These are phyloP conservation scores for Ceratobasidium sp. DNA, from an alignment of 1,284 basidiomycete genomes.

Conservation along the genomic window DNA sequence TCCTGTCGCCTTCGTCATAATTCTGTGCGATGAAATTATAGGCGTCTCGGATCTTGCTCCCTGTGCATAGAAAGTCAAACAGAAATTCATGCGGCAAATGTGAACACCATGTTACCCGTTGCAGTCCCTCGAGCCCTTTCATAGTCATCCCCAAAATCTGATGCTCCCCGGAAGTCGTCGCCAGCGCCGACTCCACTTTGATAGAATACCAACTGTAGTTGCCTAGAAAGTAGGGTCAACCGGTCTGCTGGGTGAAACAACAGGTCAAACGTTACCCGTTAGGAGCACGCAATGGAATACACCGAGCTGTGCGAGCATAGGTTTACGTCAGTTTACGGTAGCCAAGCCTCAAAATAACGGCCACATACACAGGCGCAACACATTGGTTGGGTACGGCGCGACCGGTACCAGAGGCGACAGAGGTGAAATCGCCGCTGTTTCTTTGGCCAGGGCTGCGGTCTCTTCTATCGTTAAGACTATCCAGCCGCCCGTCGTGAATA, in stretches of 20 bases:
- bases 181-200: conserved; percentile 46
- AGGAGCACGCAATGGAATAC: conserved; percentile 8
- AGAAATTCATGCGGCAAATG: neutral
- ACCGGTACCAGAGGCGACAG: neutral
- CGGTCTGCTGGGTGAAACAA: neutral
- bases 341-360: neutral
- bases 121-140: conserved; percentile 39
- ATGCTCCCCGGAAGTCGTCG: conserved; percentile 27
- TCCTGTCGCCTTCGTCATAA: conserved; percentile 37
- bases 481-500: neutral
- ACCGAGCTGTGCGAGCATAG: conserved; percentile 24
- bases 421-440: conserved; percentile 5
- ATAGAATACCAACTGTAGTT: conserved; percentile 46
- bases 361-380: conserved; percentile 33
- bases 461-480: conserved; percentile 15
- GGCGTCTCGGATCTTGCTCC: conserved; percentile 46
- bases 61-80: conserved; percentile 1
- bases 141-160: conserved; percentile 31
- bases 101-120: neutral
- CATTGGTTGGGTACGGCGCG: conserved; percentile 35
- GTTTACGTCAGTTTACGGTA: neutral
- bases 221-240: neutral
- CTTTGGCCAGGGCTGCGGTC: conserved; percentile 6
- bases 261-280: conserved; percentile 4
- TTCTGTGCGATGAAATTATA: conserved; percentile 48